A percentile compares a stretch with the other conserved stretches of the same genome.
Conservation (phyloP, 2,329 filamentous ascomycete genomes). For the Hymenotorrendiella dingleyae region DNA sequence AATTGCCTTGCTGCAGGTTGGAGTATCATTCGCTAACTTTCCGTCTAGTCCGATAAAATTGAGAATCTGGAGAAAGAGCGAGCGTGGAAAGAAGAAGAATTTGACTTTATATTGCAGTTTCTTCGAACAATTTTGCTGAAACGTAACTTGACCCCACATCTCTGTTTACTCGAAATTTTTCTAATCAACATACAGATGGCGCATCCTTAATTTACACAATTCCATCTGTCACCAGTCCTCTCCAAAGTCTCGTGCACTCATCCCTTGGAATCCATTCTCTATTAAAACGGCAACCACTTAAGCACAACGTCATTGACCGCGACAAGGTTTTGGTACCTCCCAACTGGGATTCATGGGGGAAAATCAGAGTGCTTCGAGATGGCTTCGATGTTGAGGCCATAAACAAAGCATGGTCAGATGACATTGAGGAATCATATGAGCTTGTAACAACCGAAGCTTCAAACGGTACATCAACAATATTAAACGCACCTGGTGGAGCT, state of each 20-base stretch:
- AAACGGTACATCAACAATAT: conserved; percentile 8
- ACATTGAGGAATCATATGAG: conserved; percentile 57
- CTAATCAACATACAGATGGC: conserved; percentile 51
- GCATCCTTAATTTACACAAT: conserved; percentile 81
- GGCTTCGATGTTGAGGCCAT: conserved; percentile 87
- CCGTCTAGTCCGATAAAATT: conserved; percentile 36
- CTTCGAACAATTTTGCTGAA: conserved; percentile 83
- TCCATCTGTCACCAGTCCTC: conserved; percentile 67
- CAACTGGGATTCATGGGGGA: conserved; percentile 98
- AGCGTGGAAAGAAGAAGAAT: conserved; percentile 92
- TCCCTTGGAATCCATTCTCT: conserved; percentile 81
- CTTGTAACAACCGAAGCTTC: conserved; percentile 18
- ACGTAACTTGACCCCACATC: conserved; percentile 52
- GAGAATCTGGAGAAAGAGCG: conserved; percentile 84
- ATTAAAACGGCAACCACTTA: conserved; percentile 70
- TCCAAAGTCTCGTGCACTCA: conserved; percentile 77
- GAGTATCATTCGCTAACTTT: conserved; percentile 20
- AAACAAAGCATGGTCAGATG: conserved; percentile 78
- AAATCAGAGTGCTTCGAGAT: conserved; percentile 86
- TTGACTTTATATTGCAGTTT: conserved; percentile 92
- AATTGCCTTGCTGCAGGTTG: conserved; percentile 7
- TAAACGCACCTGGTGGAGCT: conserved; percentile 44
- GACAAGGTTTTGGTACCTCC: conserved; percentile 92
- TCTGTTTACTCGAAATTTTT: conserved; percentile 1
- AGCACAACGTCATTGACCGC: conserved; percentile 86